Conservation (phyloP, 768 basidiomycete species). For the Gymnopilus dilepis region DNA sequence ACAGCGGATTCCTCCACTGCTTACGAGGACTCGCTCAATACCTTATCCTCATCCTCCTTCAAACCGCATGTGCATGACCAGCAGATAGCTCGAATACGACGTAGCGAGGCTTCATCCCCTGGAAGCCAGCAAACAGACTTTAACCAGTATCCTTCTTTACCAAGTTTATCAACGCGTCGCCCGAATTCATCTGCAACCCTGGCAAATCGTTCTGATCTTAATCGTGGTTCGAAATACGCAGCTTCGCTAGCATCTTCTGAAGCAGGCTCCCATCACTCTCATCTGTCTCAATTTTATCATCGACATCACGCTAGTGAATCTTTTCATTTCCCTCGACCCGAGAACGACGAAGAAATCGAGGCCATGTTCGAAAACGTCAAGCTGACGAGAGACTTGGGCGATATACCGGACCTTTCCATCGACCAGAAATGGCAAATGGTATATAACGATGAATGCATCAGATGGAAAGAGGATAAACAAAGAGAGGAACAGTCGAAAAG, state of each 20-base stretch:
- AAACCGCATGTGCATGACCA: conserved; percentile 31
- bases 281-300: conserved; percentile 60
- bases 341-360: conserved; percentile 79
- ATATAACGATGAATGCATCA: conserved; percentile 77
- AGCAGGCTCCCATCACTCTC: conserved; percentile 44
- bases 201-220: conserved; percentile 52
- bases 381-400: conserved; percentile 67
- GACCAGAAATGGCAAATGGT: conserved; percentile 96
- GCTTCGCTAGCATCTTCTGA: conserved; percentile 59
- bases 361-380: conserved; percentile 79
- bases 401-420: conserved; percentile 62
- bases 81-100: conserved; percentile 48
- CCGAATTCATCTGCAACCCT: conserved; percentile 56
- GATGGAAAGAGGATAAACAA: conserved; percentile 76
- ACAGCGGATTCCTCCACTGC: conserved; percentile 65
- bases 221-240: conserved; percentile 67
- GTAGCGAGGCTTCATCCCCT: conserved; percentile 61
- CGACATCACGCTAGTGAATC: conserved; percentile 54
- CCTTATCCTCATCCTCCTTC: conserved; percentile 38
- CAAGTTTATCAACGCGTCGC: conserved; percentile 47
- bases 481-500: conserved; percentile 66
- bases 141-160: conserved; percentile 44
- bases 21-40: conserved; percentile 53
- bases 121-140: conserved; percentile 63
- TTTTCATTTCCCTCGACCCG: conserved; percentile 80